phyloP scores from a whole-genome alignment of 2,329 filamentous ascomycete genomes.

The Epichloe gansuensis region DNA sequence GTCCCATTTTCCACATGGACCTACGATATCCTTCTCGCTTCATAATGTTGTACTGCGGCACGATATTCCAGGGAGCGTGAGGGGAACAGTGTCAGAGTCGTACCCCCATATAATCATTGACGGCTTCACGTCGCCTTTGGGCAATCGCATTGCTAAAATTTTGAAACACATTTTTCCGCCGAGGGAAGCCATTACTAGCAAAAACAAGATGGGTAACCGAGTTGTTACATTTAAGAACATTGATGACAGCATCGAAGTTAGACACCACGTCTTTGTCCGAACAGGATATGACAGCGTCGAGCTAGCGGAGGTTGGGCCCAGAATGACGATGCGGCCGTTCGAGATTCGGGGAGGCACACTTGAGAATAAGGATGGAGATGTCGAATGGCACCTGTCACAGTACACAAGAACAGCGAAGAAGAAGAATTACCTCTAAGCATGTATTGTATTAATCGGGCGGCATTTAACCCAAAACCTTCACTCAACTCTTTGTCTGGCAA shows the following conservation, averaged over 20 bases:
- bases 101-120: constrained; percentile 96
- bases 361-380: constrained; percentile 89
- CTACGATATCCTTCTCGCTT: constrained; percentile 66
- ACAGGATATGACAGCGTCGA: constrained; percentile 86
- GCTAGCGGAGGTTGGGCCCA: constrained; percentile 76
- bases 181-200: constrained; percentile 59
- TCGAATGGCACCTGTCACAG: constrained; percentile 93
- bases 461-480: background rate
- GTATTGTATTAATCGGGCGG: background rate
- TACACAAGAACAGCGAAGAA: constrained; percentile 89
- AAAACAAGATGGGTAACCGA: constrained; percentile 68
- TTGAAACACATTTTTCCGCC: constrained; percentile 92
- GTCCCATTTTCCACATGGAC: constrained; percentile 79
- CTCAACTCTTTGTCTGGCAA: background rate
- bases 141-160: constrained; percentile 74
- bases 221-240: constrained; percentile 93
- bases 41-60: constrained; percentile 89
- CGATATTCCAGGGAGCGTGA: constrained; percentile 78
- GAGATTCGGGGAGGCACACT: constrained; percentile 85
- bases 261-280: constrained; percentile 74
- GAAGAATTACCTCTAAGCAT: constrained; percentile 44
- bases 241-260: constrained; percentile 85
- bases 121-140: constrained; percentile 72
- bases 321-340: constrained; percentile 96
- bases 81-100: constrained; percentile 80